Evolutionary conservation across 23 red algal species (phyloP), one percentile per base, ranked within the genome.

Genomic region (Gracilaria domingensis): DNA sequence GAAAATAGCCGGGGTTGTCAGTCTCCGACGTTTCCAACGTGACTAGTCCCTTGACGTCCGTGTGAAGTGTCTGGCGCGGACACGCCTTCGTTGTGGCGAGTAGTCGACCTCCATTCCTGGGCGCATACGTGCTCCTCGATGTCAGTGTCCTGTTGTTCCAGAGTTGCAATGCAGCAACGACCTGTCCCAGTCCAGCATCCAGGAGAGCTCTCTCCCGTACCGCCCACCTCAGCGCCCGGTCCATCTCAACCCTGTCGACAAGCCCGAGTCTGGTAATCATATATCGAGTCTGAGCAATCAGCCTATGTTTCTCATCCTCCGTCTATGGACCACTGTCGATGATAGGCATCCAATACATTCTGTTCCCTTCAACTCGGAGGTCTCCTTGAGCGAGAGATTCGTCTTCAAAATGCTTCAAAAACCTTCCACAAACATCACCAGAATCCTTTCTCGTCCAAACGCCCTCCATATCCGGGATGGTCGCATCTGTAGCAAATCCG

Each of bases 331-430:
- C n/a, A n/a, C n/a, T n/a, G n/a, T n/a, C n/a, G n/a, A n/a, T n/a
- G n/a, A n/a, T n/a, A n/a, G n/a, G n/a, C n/a, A n/a, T n/a, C n/a
- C n/a, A n/a, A n/a, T n/a, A n/a, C n/a, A n/a, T n/a, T n/a, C n/a
- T n/a, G n/a, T n/a, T n/a, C n/a, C n/a, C n/a, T n/a, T n/a, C n/a
- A 17, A 74, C 21, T 32, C 67, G 18, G 17, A 74, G 26, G 67
- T 74, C 67, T 30, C 17, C n/a, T 28, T 74, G 67, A 23, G 18
- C 35, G 16, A 18, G 24, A 32, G 35, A 74, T 18, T 74, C 67
- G 0, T 20, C 67, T 74, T 18, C 67, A 74, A 74, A 74, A 32
- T n/a, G 35, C 17, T 74, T 32, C 67, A 74, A 28, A 23, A 74
- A 23, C 17, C 35, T 28, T 17, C 67, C 67, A 18, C n/a, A n/a